Conservation (phyloP, 495 filamentous ascomycete genomes). For the Xylaria acuta region DNA sequence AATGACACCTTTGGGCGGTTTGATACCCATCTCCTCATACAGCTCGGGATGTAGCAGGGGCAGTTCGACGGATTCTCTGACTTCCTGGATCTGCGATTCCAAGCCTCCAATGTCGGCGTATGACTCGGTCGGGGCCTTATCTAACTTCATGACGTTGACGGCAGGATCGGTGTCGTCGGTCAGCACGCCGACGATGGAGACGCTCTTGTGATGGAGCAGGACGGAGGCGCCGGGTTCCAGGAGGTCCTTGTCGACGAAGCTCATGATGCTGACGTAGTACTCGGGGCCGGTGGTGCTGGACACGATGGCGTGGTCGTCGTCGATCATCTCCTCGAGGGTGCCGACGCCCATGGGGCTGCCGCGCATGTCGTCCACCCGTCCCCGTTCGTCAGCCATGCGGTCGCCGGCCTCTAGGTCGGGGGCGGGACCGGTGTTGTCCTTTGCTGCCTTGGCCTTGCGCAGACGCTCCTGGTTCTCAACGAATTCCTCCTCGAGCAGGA, state of each 20-base stretch:
- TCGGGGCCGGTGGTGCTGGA: slow-evolving; percentile 96
- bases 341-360: slow-evolving; percentile 99
- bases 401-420: slow-evolving; percentile 70
- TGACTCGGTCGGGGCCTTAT: slow-evolving; percentile 97
- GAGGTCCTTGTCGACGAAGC: slow-evolving; percentile 98
- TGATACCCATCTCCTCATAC: slow-evolving; percentile 99
- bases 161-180: slow-evolving; percentile 96
- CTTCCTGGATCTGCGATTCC: slow-evolving; percentile 95
- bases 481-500: slow-evolving; percentile 96
- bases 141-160: slow-evolving; percentile 99
- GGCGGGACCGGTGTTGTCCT: slow-evolving; percentile 66
- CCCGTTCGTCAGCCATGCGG: slow-evolving; percentile 91
- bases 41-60: slow-evolving; percentile 95
- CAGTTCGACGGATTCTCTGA: slow-evolving; percentile 94
- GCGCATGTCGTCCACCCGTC: slow-evolving; percentile 97
- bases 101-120: slow-evolving; percentile 98
- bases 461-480: slow-evolving; percentile 98
- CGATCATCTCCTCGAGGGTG: slow-evolving; percentile 98
- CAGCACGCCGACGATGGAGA: slow-evolving; percentile 96
- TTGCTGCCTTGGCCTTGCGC: slow-evolving; percentile 84
- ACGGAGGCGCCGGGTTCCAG: slow-evolving; percentile 96
- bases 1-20: slow-evolving; percentile 98
- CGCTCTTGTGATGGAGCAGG: slow-evolving; percentile 94
- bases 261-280: slow-evolving; percentile 99
- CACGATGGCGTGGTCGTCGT: slow-evolving; percentile 99